A percentile compares a stretch with the other conserved stretches of the same genome.
These are phyloP conservation scores for Curvularia sp. DNA, from an alignment of 2,329 filamentous ascomycete genomes.

Conservation along the genomic window DNA sequence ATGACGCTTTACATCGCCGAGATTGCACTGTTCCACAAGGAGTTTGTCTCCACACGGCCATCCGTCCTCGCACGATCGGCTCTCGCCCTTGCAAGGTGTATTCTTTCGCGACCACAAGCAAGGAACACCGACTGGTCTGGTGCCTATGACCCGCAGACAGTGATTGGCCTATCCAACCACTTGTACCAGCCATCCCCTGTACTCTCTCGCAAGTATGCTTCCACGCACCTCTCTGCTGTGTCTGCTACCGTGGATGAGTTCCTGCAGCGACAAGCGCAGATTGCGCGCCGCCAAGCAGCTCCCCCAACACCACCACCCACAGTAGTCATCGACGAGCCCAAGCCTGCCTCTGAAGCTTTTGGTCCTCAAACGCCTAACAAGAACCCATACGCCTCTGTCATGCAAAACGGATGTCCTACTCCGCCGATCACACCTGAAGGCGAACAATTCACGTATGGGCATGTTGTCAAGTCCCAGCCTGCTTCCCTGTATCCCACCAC, in stretches of 20 bases:
- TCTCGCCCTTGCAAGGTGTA: slow-evolving; percentile 83
- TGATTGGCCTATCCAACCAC: slow-evolving; percentile 69
- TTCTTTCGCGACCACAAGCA: slow-evolving; percentile 80
- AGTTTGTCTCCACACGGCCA: slow-evolving; percentile 91
- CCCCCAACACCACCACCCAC: slow-evolving; percentile 67
- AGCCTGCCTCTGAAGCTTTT: slow-evolving; percentile 55
- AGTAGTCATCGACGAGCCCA: slow-evolving; percentile 59
- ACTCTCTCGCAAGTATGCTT: slow-evolving; percentile 72
- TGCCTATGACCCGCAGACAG: slow-evolving; percentile 71
- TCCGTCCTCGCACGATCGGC: slow-evolving; percentile 90
- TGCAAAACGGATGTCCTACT: slow-evolving; percentile 79
- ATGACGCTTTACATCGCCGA: slow-evolving; percentile 95
- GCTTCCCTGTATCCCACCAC: slow-evolving; percentile 47
- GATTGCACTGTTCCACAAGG: slow-evolving; percentile 93
- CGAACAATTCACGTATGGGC: slow-evolving; percentile 47
- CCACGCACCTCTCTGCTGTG: slow-evolving; percentile 69
- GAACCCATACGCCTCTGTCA: slow-evolving; percentile 67
- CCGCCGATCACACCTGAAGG: slow-evolving; percentile 83
- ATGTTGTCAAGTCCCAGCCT: slow-evolving; percentile 42
- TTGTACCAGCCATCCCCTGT: slow-evolving; percentile 72
- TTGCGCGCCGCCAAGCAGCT: slow-evolving; percentile 53
- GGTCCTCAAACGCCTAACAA: slow-evolving; percentile 83
- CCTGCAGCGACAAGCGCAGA: slow-evolving; percentile 65
- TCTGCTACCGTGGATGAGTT: slow-evolving; percentile 71
- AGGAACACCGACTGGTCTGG: slow-evolving; percentile 78